Base-by-base conservation (phyloP, 1,284 basidiomycete genomes). In the Laetiporus sulphureus region DNA sequence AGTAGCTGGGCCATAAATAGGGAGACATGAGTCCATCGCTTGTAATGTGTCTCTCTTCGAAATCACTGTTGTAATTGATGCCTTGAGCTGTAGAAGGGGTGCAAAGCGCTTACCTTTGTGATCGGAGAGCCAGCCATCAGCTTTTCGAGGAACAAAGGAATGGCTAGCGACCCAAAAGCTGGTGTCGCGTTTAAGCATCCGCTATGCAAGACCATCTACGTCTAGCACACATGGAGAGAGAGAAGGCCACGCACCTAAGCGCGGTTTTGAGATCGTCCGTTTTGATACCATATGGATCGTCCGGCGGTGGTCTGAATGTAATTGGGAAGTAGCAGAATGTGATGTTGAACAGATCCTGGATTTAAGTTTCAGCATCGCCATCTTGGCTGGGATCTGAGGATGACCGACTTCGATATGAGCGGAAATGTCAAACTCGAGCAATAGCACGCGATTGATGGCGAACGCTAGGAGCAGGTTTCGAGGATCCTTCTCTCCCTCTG, bases 311-410 rank as follows among this genome's bases (percentile, higher is more conserved):
- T 40, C 88, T 79, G 69, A 97, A 99, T 1, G 92, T 92, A 52
- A 99, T 99, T 1, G 96, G 96, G 65, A 98, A 99, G 65, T 99
- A 99, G 64, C 96, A 99, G 63, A 94, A 99, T 0, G 86, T 89
- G 56, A 98, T 83, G 58, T 99, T 91, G 66, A 96, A 99, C 45
- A 99, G 70, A 44, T 85, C 78, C 91, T 95, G 54, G 3, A n/a
- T 11, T n/a, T 15, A 7, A 16, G 32, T 29, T 29, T 15, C 13
- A 33, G 32, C 7, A 19, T 5, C 24, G 24, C 11, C 11, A 33
- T 31, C 13, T 45, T 29, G 16, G n/a, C 15, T 20, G 12, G 33
- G 22, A 19, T 21, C 27, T 13, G 29, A 32, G 21, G 5, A 13
- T 11, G 20, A 37, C 22, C 27, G 55, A 91, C 92, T 66, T 97